A percentile compares a stretch with the other conserved stretches of the same genome.
These are phyloP conservation scores for Talaromyces sp. DNA, from an alignment of 2,329 filamentous ascomycete species.

Conservation along the genomic window DNA sequence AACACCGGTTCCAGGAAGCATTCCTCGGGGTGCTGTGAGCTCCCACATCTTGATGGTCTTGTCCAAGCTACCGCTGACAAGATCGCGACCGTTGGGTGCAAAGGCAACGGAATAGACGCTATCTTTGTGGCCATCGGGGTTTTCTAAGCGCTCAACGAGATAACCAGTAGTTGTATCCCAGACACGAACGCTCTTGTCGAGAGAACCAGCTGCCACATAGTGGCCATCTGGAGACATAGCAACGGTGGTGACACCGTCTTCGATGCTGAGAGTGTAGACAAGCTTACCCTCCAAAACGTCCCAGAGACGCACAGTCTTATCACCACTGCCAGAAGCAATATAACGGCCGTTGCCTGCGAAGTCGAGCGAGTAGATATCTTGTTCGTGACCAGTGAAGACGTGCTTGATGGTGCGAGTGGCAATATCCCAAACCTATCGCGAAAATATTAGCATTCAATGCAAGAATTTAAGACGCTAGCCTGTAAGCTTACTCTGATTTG, in stretches of 20 bases:
- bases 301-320: slow-evolving; percentile 92
- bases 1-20: slow-evolving; percentile 62
- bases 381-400: slow-evolving; percentile 93
- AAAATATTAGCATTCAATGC: background rate
- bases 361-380: slow-evolving; percentile 96
- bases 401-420: slow-evolving; percentile 76
- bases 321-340: slow-evolving; percentile 92
- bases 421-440: slow-evolving; percentile 78
- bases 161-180: slow-evolving; percentile 89
- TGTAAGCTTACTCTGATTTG: slow-evolving; percentile 74
- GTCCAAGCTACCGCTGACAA: slow-evolving; percentile 91
- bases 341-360: slow-evolving; percentile 90
- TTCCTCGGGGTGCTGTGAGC: slow-evolving; percentile 67
- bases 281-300: slow-evolving; percentile 83
- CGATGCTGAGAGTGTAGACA: slow-evolving; percentile 81
- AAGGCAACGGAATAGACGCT: slow-evolving; percentile 97
- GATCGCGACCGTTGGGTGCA: slow-evolving; percentile 84
- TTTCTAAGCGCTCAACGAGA: slow-evolving; percentile 86
- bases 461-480: background rate
- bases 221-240: slow-evolving; percentile 95
- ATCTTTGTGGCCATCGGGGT: slow-evolving; percentile 91
- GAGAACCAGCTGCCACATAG: slow-evolving; percentile 87
- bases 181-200: slow-evolving; percentile 96
- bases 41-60: slow-evolving; percentile 99
- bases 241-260: slow-evolving; percentile 95